Percentiles rank a stretch among this genome's conserved stretches.
Evolutionary conservation across 2,329 filamentous ascomycete species (phyloP).

Genomic region (Ceratocystis ficicola): DNA sequence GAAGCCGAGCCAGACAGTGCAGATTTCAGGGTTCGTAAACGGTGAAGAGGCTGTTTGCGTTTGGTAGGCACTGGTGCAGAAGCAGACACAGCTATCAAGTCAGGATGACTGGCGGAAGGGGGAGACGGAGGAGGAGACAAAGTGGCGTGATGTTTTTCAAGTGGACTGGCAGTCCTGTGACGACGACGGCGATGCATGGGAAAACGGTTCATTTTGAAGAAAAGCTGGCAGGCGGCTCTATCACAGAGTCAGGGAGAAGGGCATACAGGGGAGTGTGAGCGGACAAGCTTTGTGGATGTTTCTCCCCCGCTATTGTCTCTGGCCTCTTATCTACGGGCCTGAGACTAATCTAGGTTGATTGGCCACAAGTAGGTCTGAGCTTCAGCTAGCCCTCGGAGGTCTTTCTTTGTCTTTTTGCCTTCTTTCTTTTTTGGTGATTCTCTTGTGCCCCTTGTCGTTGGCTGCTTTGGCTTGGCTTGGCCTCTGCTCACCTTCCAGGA

Average conservation of each 20-base stretch:
- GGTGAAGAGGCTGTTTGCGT: conserved; percentile 22
- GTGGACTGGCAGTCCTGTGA: conserved; percentile 28
- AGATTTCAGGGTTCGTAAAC: conserved; percentile 23
- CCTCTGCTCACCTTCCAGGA: background rate
- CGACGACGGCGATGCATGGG: conserved; percentile 35
- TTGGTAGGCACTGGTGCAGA: conserved; percentile 17
- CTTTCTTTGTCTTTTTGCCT: background rate
- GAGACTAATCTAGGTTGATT: background rate
- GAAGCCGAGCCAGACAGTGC: conserved; percentile 16
- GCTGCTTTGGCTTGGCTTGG: background rate
- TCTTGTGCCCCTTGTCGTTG: too few relatives aligned
- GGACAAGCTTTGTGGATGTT: background rate
- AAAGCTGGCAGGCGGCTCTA: background rate
- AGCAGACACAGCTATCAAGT: background rate
- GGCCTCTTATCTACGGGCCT: background rate
- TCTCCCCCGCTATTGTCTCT: background rate
- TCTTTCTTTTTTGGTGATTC: background rate
- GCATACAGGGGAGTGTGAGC: background rate
- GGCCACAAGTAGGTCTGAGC: background rate
- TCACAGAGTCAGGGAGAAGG: background rate
- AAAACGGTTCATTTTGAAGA: conserved; percentile 32
- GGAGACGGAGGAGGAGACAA: conserved; percentile 9
- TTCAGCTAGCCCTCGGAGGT: background rate
- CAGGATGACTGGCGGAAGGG: background rate
- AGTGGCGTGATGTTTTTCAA: background rate